Conservation (phyloP, 192 early-diverging fungal species). For the Coemansia sp. region DNA sequence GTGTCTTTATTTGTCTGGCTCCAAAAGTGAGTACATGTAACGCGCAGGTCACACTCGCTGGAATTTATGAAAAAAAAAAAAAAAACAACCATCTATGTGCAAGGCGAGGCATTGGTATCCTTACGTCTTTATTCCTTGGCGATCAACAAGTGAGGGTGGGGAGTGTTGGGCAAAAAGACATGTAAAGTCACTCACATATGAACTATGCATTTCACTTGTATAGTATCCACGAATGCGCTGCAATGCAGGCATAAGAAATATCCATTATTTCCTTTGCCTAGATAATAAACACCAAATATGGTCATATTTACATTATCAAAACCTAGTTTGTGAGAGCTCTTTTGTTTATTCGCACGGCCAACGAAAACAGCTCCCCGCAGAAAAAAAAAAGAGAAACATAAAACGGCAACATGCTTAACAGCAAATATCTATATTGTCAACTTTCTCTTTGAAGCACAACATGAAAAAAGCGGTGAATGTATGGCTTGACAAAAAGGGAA, state of each 20-base stretch:
- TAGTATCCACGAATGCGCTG: not conserved
- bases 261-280: not conserved
- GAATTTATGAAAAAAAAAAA: not conserved
- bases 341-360: not conserved
- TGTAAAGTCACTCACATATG: not conserved
- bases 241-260: conserved; percentile 1
- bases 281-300: conserved; percentile 8
- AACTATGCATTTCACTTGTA: not conserved
- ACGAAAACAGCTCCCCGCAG: not conserved
- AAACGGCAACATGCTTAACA: not conserved
- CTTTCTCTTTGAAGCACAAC: not conserved
- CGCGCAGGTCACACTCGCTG: not conserved
- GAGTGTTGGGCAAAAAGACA: not conserved
- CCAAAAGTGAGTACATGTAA: not conserved
- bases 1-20: not conserved
- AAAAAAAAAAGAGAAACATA: too few relatives aligned
- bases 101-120: not conserved
- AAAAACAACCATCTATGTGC: not conserved
- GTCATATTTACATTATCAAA: conserved; percentile 8
- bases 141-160: not conserved
- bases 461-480: not conserved
- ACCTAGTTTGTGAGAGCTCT: not conserved
- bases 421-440: not conserved
- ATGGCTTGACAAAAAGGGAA: conserved; percentile 2
- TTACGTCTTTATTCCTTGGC: not conserved